These are phyloP conservation scores for Russula sp. DNA, from an alignment of 768 basidiomycete species.

Conservation along the genomic window DNA sequence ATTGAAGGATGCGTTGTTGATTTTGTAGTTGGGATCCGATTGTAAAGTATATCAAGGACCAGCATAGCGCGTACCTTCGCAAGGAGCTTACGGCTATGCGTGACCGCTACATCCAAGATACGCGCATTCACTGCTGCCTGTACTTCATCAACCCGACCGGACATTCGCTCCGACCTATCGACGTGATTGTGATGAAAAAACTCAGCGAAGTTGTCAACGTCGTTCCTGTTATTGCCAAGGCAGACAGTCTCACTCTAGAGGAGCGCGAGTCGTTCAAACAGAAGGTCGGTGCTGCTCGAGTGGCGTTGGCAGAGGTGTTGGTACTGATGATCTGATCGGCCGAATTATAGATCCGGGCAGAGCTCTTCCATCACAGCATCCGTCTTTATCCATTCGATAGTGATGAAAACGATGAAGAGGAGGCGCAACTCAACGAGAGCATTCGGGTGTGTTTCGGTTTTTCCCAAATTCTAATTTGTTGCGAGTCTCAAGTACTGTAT, in stretches of 20 bases:
- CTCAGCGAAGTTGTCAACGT: conserved; percentile 98
- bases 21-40: conserved; percentile 92
- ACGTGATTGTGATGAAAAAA: conserved; percentile 99
- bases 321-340: not conserved
- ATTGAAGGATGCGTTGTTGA: not conserved
- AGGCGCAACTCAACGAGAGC: conserved; percentile 78
- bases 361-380: conserved; percentile 86
- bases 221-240: conserved; percentile 98
- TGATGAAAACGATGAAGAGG: conserved; percentile 92
- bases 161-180: conserved; percentile 91
- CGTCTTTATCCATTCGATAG: conserved; percentile 95
- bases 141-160: conserved; percentile 99
- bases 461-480: not conserved
- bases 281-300: conserved; percentile 45
- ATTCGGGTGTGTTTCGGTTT: conserved; percentile 61
- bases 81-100: conserved; percentile 99
- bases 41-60: conserved; percentile 98
- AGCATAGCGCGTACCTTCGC: conserved; percentile 96
- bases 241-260: conserved; percentile 88
- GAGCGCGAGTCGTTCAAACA: conserved; percentile 91
- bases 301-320: conserved; percentile 12
- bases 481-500: not conserved
- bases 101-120: conserved; percentile 97
- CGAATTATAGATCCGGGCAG: conserved; percentile 72
- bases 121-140: conserved; percentile 94